Evolutionary conservation across 345 rosid species (phyloP).

Genomic region (Eucalyptus curtisii): DNA sequence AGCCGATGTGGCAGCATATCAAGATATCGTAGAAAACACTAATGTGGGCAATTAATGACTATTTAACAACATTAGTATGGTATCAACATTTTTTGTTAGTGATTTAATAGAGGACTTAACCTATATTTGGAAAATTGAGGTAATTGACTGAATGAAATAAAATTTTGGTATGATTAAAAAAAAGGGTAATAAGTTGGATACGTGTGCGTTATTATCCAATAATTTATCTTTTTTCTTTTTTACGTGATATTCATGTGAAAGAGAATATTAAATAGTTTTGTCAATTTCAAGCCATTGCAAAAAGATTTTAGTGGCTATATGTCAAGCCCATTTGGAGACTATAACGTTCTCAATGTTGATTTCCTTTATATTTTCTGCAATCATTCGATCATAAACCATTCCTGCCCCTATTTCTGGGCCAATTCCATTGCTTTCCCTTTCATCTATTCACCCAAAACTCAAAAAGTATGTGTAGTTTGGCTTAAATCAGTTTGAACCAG

Average conservation of each 20-base stretch:
- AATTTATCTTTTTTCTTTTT: neutral
- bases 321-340: neutral
- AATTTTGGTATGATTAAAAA: too few relatives aligned
- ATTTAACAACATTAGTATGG: too few relatives aligned
- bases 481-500: neutral
- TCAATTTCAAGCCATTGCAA: neutral
- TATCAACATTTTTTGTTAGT: neutral
- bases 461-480: neutral
- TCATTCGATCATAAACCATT: neutral
- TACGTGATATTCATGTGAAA: neutral
- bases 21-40: neutral
- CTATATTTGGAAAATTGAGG: neutral
- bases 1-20: fast-evolving
- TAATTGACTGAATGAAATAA: too few relatives aligned
- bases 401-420: neutral
- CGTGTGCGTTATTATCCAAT: neutral
- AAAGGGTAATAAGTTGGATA: neutral
- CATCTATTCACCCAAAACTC: neutral
- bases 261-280: neutral
- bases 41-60: too few relatives aligned
- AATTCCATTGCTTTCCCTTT: neutral
- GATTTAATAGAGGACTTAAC: neutral
- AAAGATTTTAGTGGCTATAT: neutral
- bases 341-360: neutral
- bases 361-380: neutral